Evolutionary conservation across 192 early-diverging fungal species (phyloP).

Genomic region (Linnemannia hyalina): DNA sequence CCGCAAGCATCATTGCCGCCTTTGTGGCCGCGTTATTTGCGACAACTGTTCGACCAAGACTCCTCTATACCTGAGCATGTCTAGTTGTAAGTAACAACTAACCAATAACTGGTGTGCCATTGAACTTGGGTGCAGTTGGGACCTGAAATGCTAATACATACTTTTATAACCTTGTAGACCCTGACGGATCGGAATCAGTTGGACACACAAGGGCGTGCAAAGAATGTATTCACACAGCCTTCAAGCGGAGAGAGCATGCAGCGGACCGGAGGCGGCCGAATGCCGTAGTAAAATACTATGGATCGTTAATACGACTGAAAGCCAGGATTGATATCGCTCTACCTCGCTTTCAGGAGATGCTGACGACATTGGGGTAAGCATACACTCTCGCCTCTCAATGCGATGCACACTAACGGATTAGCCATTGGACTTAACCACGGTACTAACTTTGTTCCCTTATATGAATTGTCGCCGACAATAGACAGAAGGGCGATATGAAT

Average conservation of each 20-base stretch:
- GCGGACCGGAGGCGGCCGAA: constrained; percentile 42
- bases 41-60: constrained; percentile 68
- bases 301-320: constrained; percentile 42
- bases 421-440: neutral
- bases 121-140: neutral
- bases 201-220: constrained; percentile 70
- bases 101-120: neutral
- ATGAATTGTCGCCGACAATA: constrained; percentile 1
- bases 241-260: constrained; percentile 58
- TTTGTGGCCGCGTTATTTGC: constrained; percentile 78
- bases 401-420: neutral
- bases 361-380: constrained; percentile 64
- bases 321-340: constrained; percentile 65
- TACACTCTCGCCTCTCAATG: too few relatives aligned
- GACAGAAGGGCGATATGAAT: constrained; percentile 56
- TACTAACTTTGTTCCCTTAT: neutral
- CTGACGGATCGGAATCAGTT: constrained; percentile 59
- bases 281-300: constrained; percentile 46
- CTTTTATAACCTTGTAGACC: constrained; percentile 41
- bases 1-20: constrained; percentile 79
- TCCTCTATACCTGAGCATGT: constrained; percentile 59
- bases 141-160: neutral
- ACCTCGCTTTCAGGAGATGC: constrained; percentile 72
- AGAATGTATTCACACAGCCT: constrained; percentile 69
- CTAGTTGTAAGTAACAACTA: constrained; percentile 40